Evolutionary conservation across 2,329 filamentous ascomycete genomes (phyloP), one percentile per base, ranked within the genome.

Genomic region (Botrytis deweyae): DNA sequence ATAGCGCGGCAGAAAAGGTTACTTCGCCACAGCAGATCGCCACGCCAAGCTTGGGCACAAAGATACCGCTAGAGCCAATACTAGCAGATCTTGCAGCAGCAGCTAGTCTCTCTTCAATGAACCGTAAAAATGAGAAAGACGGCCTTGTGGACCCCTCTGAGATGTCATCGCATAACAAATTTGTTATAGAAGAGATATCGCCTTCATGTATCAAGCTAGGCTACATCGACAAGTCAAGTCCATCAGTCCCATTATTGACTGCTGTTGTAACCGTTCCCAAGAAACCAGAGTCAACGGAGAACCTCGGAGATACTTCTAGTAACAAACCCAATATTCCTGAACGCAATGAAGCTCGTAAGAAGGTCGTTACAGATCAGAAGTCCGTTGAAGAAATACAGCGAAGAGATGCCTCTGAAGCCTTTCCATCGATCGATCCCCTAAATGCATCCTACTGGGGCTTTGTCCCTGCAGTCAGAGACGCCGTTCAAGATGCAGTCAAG

Each of bases 391-490:
- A 73, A 44, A 66, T 73, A 38, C 44, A 49, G 18, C 72, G 68
- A 38, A 42, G 5, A 70, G 49, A 63, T 40, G 40, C 25, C 46
- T 33, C 70, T 40, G 59, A 73, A 38, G 36, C 8, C 18, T 70
- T 73, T 36, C 58, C 58, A 7, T 36, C 38, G n/a, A 49, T 64
- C 7, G 75, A 76, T 72, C 72, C 76, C 40, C 59, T 76, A 3
- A 78, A 78, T 67, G 75, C 76, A 40, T 71, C 75, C 33, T 80
- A 80, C 44, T 80, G 79, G 79, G 79, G 78, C 2, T 80, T 80
- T 74, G 75, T 77, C 29, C 79, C 79, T 36, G 65, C 67, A 14
- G 75, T 80, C 12, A 79, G 77, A 63, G 78, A 79, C 46, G 77
- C 75, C 4, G 77, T 80, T 29, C 76, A 80, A 40, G 75, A 76